phyloP scores from a whole-genome alignment of 2,329 filamentous ascomycete genomes.

The Aureobasidium subglaciale region DNA sequence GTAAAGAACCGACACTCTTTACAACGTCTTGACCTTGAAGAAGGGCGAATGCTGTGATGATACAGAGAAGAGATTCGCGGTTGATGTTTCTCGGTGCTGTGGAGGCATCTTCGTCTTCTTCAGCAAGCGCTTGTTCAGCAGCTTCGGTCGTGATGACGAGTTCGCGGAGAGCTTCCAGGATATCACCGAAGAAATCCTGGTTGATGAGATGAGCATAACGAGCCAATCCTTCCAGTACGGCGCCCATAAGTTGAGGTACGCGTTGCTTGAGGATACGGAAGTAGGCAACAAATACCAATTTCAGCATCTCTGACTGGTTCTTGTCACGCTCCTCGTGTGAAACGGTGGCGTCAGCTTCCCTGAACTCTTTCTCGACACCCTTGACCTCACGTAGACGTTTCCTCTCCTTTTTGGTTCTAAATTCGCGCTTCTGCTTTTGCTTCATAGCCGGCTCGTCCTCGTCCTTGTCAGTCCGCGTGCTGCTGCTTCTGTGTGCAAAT shows the following conservation, averaged over 20 bases:
- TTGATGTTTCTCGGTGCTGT: constrained; percentile 61
- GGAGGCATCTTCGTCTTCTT: constrained; percentile 34
- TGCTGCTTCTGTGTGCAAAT: constrained; percentile 76
- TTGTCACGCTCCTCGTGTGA: constrained; percentile 86
- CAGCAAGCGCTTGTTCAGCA: constrained; percentile 42
- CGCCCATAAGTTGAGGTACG: constrained; percentile 83
- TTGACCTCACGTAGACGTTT: constrained; percentile 83
- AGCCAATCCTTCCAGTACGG: constrained; percentile 86
- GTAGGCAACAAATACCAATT: constrained; percentile 90
- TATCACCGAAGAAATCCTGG: constrained; percentile 95
- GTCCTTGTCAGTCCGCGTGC: constrained; percentile 62
- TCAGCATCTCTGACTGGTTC: constrained; percentile 92
- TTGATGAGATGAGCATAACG: constrained; percentile 97
- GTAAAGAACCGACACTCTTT: constrained; percentile 71
- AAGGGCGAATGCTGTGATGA: constrained; percentile 92
- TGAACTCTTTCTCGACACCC: constrained; percentile 85
- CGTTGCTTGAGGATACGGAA: constrained; percentile 88
- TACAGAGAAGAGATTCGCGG: constrained; percentile 85
- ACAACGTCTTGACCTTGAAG: constrained; percentile 88
- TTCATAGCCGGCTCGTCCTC: constrained; percentile 35
- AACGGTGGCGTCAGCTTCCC: constrained; percentile 81
- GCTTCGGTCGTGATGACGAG: constrained; percentile 66
- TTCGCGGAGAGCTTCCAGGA: constrained; percentile 90
- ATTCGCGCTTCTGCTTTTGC: constrained; percentile 59
- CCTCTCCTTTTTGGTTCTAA: constrained; percentile 78